Evolutionary conservation across 495 filamentous ascomycete species (phyloP).

Genomic region (Venustampulla echinocandica): DNA sequence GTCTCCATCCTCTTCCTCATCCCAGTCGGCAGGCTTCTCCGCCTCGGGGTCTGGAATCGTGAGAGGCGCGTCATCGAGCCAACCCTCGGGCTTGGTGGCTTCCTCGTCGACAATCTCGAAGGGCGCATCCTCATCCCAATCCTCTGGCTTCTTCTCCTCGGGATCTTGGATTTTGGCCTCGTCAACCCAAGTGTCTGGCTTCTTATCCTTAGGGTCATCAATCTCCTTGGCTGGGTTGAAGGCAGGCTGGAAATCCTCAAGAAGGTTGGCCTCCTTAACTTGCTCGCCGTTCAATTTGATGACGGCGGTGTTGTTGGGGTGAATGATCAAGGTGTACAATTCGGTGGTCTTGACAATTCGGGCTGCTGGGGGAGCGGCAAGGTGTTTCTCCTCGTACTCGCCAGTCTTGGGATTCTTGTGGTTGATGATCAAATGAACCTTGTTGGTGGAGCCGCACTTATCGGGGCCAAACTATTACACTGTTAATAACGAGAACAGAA

Average conservation of each 20-base stretch:
- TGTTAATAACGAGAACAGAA: neutral
- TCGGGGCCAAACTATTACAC: conserved; percentile 89
- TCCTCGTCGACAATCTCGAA: conserved; percentile 92
- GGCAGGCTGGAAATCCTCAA: conserved; percentile 87
- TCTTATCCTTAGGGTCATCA: conserved; percentile 89
- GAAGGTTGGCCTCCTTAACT: conserved; percentile 79
- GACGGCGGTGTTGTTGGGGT: conserved; percentile 88
- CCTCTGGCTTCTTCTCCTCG: conserved; percentile 89
- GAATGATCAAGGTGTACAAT: conserved; percentile 92
- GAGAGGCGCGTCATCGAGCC: conserved; percentile 85
- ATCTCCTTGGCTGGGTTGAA: conserved; percentile 97
- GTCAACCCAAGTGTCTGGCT: conserved; percentile 95
- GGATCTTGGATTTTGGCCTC: conserved; percentile 84
- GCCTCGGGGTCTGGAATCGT: conserved; percentile 92
- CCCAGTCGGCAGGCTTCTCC: conserved; percentile 98
- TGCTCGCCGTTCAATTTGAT: conserved; percentile 83
- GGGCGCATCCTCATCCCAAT: conserved; percentile 98
- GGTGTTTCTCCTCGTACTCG: conserved; percentile 99
- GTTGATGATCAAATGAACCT: conserved; percentile 99
- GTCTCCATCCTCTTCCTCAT: conserved; percentile 99
- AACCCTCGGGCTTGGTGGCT: conserved; percentile 86
- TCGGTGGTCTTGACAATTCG: conserved; percentile 83
- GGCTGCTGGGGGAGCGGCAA: conserved; percentile 73
- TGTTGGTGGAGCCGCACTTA: conserved; percentile 99
- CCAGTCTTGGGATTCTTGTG: conserved; percentile 99